Percentiles rank a stretch among this genome's conserved stretches.
These are phyloP conservation scores for Kalmanozyma brasiliensis DNA, from an alignment of 1,284 basidiomycete genomes.

Conservation along the genomic window DNA sequence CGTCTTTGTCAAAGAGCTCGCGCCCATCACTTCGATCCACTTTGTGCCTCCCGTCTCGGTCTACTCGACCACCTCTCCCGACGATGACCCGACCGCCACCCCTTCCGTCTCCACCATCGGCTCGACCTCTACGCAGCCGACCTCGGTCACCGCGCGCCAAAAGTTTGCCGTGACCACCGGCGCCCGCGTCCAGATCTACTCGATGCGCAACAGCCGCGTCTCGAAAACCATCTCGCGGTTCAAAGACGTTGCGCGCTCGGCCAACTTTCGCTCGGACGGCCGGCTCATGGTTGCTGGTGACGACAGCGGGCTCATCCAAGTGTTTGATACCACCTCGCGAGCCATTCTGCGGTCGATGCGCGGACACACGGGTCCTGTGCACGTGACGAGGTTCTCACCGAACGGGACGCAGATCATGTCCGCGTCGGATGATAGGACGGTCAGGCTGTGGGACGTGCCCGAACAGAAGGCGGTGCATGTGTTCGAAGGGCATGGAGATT, in stretches of 20 bases:
- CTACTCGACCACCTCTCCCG: conserved; percentile 23
- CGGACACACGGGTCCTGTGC: conserved; percentile 88
- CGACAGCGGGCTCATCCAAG: conserved; percentile 90
- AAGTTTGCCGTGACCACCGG: conserved; percentile 95
- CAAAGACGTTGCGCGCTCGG: conserved; percentile 87
- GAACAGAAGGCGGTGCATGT: conserved; percentile 83
- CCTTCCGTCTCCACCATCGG: conserved; percentile 18
- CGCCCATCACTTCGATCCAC: conserved; percentile 64
- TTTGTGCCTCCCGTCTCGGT: conserved; percentile 58
- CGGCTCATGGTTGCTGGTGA: conserved; percentile 95
- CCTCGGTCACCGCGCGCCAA: conserved; percentile 48
- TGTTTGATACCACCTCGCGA: conserved; percentile 94
- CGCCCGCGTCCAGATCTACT: conserved; percentile 93
- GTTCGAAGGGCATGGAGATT: conserved; percentile 88
- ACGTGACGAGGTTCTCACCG: conserved; percentile 90
- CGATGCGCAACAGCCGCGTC: conserved; percentile 91
- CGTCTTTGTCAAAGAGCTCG: conserved; percentile 65
- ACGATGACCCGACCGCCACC: conserved; percentile 19
- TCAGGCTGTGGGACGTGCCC: conserved; percentile 93
- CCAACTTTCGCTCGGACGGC: conserved; percentile 79
- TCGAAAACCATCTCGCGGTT: conserved; percentile 96
- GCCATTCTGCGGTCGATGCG: conserved; percentile 92
- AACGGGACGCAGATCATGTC: conserved; percentile 86
- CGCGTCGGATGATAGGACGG: conserved; percentile 94
- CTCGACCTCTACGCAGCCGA: conserved; percentile 31